These are phyloP conservation scores for Polytrichum formosum DNA, from an alignment of 225 moss, liverwort and hornwort genomes.

Conservation along the genomic window DNA sequence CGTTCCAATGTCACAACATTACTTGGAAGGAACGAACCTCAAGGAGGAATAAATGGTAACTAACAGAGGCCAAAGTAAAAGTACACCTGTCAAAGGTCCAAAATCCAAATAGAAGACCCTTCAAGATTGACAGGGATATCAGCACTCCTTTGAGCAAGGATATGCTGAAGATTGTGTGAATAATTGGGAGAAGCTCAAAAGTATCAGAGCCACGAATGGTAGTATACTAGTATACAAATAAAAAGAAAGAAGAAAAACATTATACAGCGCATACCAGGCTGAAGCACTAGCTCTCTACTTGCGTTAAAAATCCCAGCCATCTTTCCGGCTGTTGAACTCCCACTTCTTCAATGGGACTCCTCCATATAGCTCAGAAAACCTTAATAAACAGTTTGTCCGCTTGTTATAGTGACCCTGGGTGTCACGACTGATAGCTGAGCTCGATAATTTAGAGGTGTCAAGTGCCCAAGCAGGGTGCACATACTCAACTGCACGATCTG, in stretches of 20 bases:
- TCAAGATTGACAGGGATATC: too few species aligned
- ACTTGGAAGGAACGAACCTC: too few species aligned
- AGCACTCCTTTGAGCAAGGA: too few species aligned
- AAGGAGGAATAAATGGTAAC: too few species aligned
- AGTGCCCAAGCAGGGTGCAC: conserved; percentile 87
- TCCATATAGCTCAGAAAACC: conserved; percentile 55
- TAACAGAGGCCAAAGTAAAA: too few species aligned
- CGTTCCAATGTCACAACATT: too few species aligned
- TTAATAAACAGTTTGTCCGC: conserved; percentile 62
- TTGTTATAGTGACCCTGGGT: conserved; percentile 72
- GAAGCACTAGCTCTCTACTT: conserved; percentile 5
- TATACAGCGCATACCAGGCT: conserved; percentile 24
- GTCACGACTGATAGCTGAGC: conserved; percentile 76
- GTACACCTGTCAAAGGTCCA: too few species aligned
- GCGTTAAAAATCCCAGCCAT: conserved; percentile 76
- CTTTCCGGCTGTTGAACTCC: conserved; percentile 57
- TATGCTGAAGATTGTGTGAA: too few species aligned
- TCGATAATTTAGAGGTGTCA: conserved; percentile 83
- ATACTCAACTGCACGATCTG: conserved; percentile 57
- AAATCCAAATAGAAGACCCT: too few species aligned
- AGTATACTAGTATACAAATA: conserved; percentile 38
- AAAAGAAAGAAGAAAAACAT: conserved; percentile 2
- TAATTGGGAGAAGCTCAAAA: too few species aligned
- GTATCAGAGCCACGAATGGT: conserved; percentile 3
- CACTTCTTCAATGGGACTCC: conserved; percentile 69